Evolutionary conservation across 306 rosid genomes (phyloP), one percentile per base, ranked within the genome.

Genomic region (Dryas alaskensis): DNA sequence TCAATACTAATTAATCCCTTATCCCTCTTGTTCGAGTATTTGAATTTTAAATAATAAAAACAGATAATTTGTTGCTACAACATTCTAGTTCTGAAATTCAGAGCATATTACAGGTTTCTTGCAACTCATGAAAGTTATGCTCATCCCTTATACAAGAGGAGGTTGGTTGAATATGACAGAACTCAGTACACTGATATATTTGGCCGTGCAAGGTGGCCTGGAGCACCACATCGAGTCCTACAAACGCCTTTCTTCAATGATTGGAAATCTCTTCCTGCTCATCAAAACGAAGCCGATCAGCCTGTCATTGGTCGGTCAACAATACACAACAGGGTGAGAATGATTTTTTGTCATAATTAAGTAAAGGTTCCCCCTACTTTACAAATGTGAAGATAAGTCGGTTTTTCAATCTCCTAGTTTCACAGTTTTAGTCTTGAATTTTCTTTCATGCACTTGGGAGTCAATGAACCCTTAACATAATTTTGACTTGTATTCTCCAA

Each of bases 71-170:
- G 50, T 60, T 7, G 52, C 48, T 61, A 37, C 10, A 59, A 10
- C 2, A 7, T 6, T 10, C 22, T 37, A 67, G 55, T 46, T 3
- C 12, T 62, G 37, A 78, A 11, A 31, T 65, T 45, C 22, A 55
- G 47, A 22, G 46, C 11, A 10, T 67, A 19, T 79, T 85, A 65
- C 82, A 92, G 98, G 82, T 93, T 93, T 76, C 59, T 90, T n/a
- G 98, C 97, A 50, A 89, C 97, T 4, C 72, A 78, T 64, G 98
- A 93, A 85, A 90, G 98, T 87, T 3, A 79, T 79, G 98, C 97
- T 63, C 93, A 93, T 76, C 92, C 96, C 7, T 44, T 80, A 40
- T 93, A 86, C 88, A 93, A 93, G 85, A 86, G 84, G 78, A 86
- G 84, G 83, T 65, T 93, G 74, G 60, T 93, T 40, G 96, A 93